Percentiles rank a stretch among this genome's conserved stretches.
Conservation (phyloP, 495 filamentous ascomycete genomes). For the Amorphotheca resinae region DNA sequence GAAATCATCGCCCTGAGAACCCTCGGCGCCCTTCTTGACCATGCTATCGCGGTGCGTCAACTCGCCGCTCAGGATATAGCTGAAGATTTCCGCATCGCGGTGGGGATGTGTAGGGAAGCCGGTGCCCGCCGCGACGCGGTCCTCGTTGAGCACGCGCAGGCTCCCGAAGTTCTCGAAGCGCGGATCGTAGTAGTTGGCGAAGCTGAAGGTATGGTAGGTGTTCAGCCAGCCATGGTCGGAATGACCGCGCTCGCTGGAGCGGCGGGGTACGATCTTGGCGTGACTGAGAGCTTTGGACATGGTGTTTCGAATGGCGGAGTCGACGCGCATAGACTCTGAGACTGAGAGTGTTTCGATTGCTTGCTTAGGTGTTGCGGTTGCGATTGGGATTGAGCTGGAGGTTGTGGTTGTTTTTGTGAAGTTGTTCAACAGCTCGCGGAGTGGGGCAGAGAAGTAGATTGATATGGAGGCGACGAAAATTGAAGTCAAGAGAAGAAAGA, state of each 20-base stretch:
- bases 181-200: constrained; percentile 61
- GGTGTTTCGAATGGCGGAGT: constrained; percentile 20
- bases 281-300: constrained; percentile 46
- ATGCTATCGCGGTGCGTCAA: constrained; percentile 73
- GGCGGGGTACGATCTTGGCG: constrained; percentile 51
- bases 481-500: constrained; percentile 15
- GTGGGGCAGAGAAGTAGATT: constrained; percentile 19
- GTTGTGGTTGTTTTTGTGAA: constrained; percentile 7
- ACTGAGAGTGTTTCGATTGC: constrained; percentile 1
- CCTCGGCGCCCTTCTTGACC: constrained; percentile 42
- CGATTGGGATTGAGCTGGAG: not conserved
- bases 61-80: constrained; percentile 66
- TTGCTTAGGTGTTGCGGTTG: not conserved
- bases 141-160: constrained; percentile 72
- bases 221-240: constrained; percentile 75
- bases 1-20: constrained; percentile 39
- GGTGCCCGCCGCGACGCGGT: constrained; percentile 51
- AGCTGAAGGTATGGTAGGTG: constrained; percentile 71
- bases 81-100: constrained; percentile 73
- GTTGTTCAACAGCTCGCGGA: constrained; percentile 16
- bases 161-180: constrained; percentile 50
- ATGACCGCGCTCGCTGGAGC: constrained; percentile 52
- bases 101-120: constrained; percentile 76
- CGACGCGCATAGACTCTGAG: constrained; percentile 11
- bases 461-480: constrained; percentile 21